Percentiles rank a stretch among this genome's conserved stretches.
phyloP scores from a whole-genome alignment of 805 yeast genomes.

The Komagataella kurtzmanii region DNA sequence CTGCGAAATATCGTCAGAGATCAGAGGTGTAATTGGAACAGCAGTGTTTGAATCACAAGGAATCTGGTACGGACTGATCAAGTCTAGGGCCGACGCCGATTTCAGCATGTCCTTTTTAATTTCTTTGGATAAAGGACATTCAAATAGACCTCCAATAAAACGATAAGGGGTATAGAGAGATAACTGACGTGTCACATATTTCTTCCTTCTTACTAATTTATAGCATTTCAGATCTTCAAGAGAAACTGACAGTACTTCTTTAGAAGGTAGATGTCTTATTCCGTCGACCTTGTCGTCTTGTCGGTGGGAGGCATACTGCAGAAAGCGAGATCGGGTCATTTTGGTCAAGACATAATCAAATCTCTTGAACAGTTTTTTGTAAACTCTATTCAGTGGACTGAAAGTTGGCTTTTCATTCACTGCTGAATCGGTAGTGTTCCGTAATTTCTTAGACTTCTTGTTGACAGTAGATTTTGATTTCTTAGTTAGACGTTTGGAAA shows the following conservation, averaged over 20 bases:
- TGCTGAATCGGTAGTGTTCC: neutral
- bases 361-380: neutral
- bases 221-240: constrained; percentile 27
- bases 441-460: neutral
- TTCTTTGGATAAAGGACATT: constrained; percentile 25
- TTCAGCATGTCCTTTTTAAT: constrained; percentile 12
- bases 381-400: neutral
- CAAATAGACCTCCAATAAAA: constrained; percentile 53
- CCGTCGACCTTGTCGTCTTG: constrained; percentile 1
- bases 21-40: constrained; percentile 38
- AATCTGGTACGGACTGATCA: constrained; percentile 5
- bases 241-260: neutral
- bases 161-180: constrained; percentile 40
- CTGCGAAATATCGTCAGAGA: constrained; percentile 39
- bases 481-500: constrained; percentile 18
- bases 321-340: neutral
- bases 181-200: constrained; percentile 30
- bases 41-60: constrained; percentile 22
- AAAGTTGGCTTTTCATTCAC: neutral
- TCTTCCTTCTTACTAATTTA: constrained; percentile 43
- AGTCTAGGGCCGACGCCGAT: constrained; percentile 2
- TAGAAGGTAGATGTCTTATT: neutral
- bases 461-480: neutral
- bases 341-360: neutral
- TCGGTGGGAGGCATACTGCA: constrained; percentile 1